Evolutionary conservation across 2,329 filamentous ascomycete species (phyloP).

Genomic region (Pseudogymnoascus sp.): DNA sequence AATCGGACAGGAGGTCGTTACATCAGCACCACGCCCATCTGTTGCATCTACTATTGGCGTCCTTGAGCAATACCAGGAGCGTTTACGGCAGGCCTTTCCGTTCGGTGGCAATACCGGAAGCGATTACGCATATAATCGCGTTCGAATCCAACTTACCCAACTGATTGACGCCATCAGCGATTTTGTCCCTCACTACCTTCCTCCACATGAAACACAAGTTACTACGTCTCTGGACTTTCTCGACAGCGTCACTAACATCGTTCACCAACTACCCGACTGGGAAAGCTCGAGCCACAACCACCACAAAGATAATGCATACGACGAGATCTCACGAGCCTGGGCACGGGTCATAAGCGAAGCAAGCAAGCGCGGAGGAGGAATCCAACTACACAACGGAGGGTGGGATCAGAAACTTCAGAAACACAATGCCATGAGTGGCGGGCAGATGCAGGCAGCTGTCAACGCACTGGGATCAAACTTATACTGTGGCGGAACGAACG

Average conservation of each 20-base stretch:
- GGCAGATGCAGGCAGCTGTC: conserved; percentile 73
- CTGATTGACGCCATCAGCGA: conserved; percentile 86
- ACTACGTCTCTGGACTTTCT: conserved; percentile 79
- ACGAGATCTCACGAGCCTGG: conserved; percentile 93
- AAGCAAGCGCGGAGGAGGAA: conserved; percentile 83
- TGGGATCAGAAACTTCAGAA: conserved; percentile 86
- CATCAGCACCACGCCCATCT: conserved; percentile 79
- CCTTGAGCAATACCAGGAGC: conserved; percentile 72
- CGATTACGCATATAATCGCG: conserved; percentile 92
- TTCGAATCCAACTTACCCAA: conserved; percentile 71
- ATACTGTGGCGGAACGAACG: conserved; percentile 64
- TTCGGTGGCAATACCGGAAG: conserved; percentile 77
- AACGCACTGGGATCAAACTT: conserved; percentile 68
- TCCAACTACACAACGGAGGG: conserved; percentile 78
- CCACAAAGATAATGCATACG: conserved; percentile 92
- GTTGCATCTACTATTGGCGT: conserved; percentile 75
- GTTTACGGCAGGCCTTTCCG: conserved; percentile 73
- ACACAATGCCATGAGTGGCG: conserved; percentile 82
- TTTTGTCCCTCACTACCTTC: conserved; percentile 92
- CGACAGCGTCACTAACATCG: conserved; percentile 81
- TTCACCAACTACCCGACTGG: conserved; percentile 88
- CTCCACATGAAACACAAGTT: conserved; percentile 81
- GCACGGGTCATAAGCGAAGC: conserved; percentile 84
- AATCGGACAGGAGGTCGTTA: conserved; percentile 77
- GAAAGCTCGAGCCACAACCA: conserved; percentile 81